A percentile compares a stretch with the other conserved stretches of the same genome.
Conservation (phyloP, 2,329 filamentous ascomycete genomes). For the Diaporthe sp. region DNA sequence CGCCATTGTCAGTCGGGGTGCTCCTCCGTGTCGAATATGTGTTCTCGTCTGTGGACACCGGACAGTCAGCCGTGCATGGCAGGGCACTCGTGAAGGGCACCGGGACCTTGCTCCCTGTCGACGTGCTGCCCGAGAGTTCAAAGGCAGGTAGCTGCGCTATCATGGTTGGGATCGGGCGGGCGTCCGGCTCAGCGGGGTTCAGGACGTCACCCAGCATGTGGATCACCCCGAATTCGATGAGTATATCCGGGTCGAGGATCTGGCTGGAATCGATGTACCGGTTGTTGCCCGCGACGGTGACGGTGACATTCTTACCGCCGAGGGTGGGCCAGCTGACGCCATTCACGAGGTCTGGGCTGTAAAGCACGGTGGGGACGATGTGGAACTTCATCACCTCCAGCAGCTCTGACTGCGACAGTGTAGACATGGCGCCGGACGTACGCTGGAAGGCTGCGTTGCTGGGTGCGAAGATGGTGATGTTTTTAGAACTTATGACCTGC, state of each 20-base stretch:
- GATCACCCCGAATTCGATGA: slow-evolving; percentile 69
- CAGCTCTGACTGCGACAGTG: slow-evolving; percentile 56
- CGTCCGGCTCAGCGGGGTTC: slow-evolving; percentile 55
- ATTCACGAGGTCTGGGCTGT: slow-evolving; percentile 64
- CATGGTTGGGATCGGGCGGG: slow-evolving; percentile 53
- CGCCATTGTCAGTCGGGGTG: background rate
- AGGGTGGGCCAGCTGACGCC: slow-evolving; percentile 52
- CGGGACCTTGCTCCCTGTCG: slow-evolving; percentile 48
- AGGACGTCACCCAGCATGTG: slow-evolving; percentile 69
- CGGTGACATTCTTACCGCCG: slow-evolving; percentile 55
- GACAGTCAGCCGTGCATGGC: slow-evolving; percentile 58
- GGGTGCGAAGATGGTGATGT: slow-evolving; percentile 70
- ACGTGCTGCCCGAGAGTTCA: slow-evolving; percentile 39
- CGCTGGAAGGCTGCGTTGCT: slow-evolving; percentile 64
- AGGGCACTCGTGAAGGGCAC: slow-evolving; percentile 25
- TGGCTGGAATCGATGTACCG: slow-evolving; percentile 66
- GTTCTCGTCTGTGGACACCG: slow-evolving; percentile 46
- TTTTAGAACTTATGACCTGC: slow-evolving; percentile 56
- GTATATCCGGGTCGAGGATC: slow-evolving; percentile 64
- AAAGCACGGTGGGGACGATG: slow-evolving; percentile 67
- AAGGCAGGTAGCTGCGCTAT: slow-evolving; percentile 54
- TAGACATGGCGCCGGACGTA: slow-evolving; percentile 58
- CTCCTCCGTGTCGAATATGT: background rate
- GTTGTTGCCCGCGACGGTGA: slow-evolving; percentile 58
- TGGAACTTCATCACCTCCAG: slow-evolving; percentile 67